Evolutionary conservation across 176 grass and related monocot species (phyloP).

Genomic region (Tuctoria greenei): DNA sequence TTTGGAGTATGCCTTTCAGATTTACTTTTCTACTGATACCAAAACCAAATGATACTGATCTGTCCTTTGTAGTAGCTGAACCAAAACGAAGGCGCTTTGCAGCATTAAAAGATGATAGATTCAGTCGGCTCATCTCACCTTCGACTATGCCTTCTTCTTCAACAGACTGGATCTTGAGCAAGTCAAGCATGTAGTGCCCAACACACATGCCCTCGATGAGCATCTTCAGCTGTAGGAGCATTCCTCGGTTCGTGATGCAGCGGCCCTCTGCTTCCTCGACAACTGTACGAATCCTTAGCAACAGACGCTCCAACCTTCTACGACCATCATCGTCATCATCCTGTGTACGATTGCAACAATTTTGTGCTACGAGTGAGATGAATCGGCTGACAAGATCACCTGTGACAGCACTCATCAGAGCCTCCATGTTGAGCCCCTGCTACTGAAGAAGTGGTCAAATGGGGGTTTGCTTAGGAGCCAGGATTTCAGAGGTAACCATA

Average conservation of each 20-base stretch:
- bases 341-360: background rate
- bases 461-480: background rate
- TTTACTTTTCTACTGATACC: background rate
- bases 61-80: background rate
- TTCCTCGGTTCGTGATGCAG: conserved; percentile 18
- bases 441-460: conserved; percentile 1
- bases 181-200: conserved; percentile 28
- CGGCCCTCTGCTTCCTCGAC: conserved; percentile 33
- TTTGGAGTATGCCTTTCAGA: conserved; percentile 19
- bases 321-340: conserved; percentile 5
- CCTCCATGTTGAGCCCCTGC: conserved; percentile 5
- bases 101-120: background rate
- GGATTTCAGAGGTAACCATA: background rate
- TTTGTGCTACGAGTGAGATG: conserved; percentile 31
- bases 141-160: background rate
- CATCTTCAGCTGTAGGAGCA: conserved; percentile 31
- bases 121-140: conserved; percentile 16
- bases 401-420: conserved; percentile 6
- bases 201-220: conserved; percentile 20
- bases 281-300: conserved; percentile 30
- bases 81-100: conserved; percentile 33
- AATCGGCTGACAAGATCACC: conserved; percentile 34
- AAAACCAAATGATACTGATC: background rate
- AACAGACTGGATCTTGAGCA: background rate
- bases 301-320: conserved; percentile 12